These are phyloP conservation scores for Zoysia japonica DNA, from an alignment of 176 grass and related monocot species.

Conservation along the genomic window DNA sequence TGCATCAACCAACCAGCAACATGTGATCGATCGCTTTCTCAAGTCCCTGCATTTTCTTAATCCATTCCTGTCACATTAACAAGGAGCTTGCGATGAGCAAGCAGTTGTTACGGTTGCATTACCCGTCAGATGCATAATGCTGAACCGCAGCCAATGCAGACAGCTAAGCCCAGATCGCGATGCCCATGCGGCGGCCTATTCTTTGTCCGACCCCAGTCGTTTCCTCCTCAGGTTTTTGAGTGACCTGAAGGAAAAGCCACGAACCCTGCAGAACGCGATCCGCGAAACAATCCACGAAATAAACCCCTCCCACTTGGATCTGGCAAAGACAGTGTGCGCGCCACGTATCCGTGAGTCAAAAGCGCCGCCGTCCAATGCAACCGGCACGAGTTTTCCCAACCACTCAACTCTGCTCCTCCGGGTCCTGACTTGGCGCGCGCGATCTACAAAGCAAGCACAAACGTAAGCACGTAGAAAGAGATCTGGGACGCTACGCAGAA, in stretches of 20 bases:
- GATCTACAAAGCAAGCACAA: neutral
- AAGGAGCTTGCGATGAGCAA: neutral
- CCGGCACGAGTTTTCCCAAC: neutral
- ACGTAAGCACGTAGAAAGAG: neutral
- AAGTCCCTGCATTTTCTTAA: neutral
- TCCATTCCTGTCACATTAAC: neutral
- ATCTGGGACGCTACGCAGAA: neutral
- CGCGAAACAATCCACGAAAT: neutral
- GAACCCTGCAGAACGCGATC: too few species aligned
- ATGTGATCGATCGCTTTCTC: neutral
- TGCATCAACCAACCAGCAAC: neutral
- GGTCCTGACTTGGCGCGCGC: neutral
- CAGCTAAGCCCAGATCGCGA: neutral
- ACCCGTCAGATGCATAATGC: neutral
- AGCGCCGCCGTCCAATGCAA: neutral
- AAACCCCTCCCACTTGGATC: neutral
- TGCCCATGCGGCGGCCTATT: neutral
- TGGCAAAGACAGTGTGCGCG: neutral
- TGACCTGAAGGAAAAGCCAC: neutral
- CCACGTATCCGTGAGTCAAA: constrained; percentile 10
- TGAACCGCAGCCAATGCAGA: neutral
- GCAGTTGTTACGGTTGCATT: constrained; percentile 3
- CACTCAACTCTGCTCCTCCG: neutral
- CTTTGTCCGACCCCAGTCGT: neutral
- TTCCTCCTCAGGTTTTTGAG: neutral